A percentile compares a stretch with the other conserved stretches of the same genome.
These are phyloP conservation scores for Kodamaea fungicola DNA, from an alignment of 1,139 yeast species.

Conservation along the genomic window DNA sequence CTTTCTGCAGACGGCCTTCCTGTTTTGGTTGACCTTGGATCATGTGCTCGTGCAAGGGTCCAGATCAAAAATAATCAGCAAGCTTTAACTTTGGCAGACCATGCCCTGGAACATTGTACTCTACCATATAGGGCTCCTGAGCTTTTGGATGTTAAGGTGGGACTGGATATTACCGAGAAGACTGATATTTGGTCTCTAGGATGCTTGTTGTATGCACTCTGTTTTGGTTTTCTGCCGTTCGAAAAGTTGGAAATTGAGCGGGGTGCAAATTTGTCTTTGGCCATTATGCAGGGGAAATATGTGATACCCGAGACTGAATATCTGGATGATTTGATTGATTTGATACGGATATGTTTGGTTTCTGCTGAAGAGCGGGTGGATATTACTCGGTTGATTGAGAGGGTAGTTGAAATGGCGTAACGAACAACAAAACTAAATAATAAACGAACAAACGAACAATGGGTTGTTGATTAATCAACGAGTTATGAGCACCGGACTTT, in stretches of 20 bases:
- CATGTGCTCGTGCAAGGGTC: slow-evolving; percentile 64
- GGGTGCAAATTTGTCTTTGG: slow-evolving; percentile 79
- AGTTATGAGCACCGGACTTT: too few species aligned
- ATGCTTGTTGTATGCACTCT: slow-evolving; percentile 70
- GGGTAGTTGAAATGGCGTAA: slow-evolving; percentile 26
- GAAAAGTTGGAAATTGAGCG: slow-evolving; percentile 76
- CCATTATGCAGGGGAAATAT: slow-evolving; percentile 70
- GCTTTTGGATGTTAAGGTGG: slow-evolving; percentile 70
- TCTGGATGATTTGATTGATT: slow-evolving; percentile 48
- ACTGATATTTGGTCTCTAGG: slow-evolving; percentile 93
- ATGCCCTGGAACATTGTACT: slow-evolving; percentile 84
- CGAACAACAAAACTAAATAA: too few species aligned
- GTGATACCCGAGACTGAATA: slow-evolving; percentile 56
- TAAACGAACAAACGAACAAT: too few species aligned
- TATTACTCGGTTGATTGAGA: slow-evolving; percentile 54
- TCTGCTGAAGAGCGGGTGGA: slow-evolving; percentile 61
- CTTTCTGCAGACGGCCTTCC: slow-evolving; percentile 70
- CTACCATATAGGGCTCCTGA: slow-evolving; percentile 91
- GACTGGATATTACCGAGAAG: slow-evolving; percentile 59
- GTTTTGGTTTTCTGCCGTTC: slow-evolving; percentile 83
- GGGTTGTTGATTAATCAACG: too few species aligned
- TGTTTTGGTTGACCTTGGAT: slow-evolving; percentile 81
- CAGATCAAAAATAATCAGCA: slow-evolving; percentile 58
- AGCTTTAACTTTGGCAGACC: slow-evolving; percentile 74
- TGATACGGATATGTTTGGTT: slow-evolving; percentile 61